phyloP scores from a whole-genome alignment of 768 basidiomycete genomes.

The Tylopilus vinaceipallidus region DNA sequence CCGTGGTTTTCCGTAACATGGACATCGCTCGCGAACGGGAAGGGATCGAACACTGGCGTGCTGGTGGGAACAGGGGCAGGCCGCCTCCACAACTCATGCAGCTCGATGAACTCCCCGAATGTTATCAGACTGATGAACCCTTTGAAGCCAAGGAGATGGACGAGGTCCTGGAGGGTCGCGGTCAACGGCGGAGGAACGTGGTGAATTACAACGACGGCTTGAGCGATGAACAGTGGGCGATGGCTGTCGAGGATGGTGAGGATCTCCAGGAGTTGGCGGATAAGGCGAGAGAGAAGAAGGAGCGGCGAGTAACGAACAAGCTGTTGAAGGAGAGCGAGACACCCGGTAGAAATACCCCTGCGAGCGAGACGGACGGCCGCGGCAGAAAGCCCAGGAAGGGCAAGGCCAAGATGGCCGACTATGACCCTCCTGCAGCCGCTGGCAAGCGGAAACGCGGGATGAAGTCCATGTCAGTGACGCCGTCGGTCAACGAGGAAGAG shows the following conservation, averaged over 20 bases:
- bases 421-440: conserved; percentile 38
- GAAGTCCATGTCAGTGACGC: conserved; percentile 76
- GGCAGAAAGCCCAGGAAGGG: conserved; percentile 53
- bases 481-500: conserved; percentile 68
- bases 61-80: conserved; percentile 71
- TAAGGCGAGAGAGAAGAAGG: conserved; percentile 60
- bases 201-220: conserved; percentile 94
- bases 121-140: conserved; percentile 83
- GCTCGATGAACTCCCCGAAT: conserved; percentile 87
- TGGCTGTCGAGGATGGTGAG: conserved; percentile 81
- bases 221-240: conserved; percentile 90
- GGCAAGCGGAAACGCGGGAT: conserved; percentile 75
- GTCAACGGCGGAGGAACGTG: conserved; percentile 76
- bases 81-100: conserved; percentile 77
- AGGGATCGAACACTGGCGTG: conserved; percentile 62
- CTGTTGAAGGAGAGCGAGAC: conserved; percentile 55
- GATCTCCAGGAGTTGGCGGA: conserved; percentile 74
- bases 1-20: conserved; percentile 73
- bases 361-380: conserved; percentile 57
- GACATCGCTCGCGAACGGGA: conserved; percentile 79
- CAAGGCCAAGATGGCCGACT: conserved; percentile 61
- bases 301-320: conserved; percentile 59
- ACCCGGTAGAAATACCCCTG: conserved; percentile 64
- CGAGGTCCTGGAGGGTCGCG: conserved; percentile 67
- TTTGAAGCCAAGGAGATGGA: conserved; percentile 64